Conservation (phyloP, 1,284 basidiomycete species). For the Cryptococcus sp. region DNA sequence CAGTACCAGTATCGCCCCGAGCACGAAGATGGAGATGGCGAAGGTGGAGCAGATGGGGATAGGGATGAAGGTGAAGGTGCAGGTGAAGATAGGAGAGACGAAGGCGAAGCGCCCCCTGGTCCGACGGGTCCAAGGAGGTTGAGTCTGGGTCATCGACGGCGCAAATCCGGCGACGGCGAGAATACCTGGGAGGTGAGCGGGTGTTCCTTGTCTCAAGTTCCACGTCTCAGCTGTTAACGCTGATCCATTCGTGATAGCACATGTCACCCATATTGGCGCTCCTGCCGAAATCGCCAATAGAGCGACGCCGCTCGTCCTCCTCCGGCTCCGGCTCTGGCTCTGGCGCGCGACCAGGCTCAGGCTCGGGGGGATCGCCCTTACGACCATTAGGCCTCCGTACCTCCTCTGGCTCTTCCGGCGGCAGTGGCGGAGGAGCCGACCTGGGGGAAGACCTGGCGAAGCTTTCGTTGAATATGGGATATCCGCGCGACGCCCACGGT, state of each 20-base stretch:
- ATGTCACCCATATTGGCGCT: slow-evolving; percentile 93
- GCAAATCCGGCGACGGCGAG: slow-evolving; percentile 55
- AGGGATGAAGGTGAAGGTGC: slow-evolving; percentile 68
- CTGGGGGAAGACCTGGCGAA: slow-evolving; percentile 30
- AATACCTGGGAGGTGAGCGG: slow-evolving; percentile 88
- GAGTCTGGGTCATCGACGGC: slow-evolving; percentile 14
- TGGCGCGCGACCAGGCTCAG: slow-evolving; percentile 47
- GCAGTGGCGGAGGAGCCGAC: neutral
- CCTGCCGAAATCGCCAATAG: slow-evolving; percentile 80
- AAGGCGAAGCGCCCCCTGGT: too few species aligned
- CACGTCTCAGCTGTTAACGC: too few species aligned
- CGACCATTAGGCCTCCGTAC: slow-evolving; percentile 62
- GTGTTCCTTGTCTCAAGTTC: too few species aligned
- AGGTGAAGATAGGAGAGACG: neutral
- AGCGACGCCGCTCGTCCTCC: slow-evolving; percentile 68
- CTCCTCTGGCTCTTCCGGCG: slow-evolving; percentile 49
- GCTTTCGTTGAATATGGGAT: slow-evolving; percentile 50
- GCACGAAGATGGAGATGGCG: slow-evolving; percentile 57
- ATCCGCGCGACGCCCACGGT: slow-evolving; percentile 34
- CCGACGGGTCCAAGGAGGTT: neutral
- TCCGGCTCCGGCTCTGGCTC: slow-evolving; percentile 51
- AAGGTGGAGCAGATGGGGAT: slow-evolving; percentile 50
- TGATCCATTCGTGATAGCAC: slow-evolving; percentile 60
- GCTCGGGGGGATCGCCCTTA: slow-evolving; percentile 63
- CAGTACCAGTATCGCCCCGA: slow-evolving; percentile 30